phyloP scores from a whole-genome alignment of 108 stramenopile species.

The Schizochytrium sp. region DNA sequence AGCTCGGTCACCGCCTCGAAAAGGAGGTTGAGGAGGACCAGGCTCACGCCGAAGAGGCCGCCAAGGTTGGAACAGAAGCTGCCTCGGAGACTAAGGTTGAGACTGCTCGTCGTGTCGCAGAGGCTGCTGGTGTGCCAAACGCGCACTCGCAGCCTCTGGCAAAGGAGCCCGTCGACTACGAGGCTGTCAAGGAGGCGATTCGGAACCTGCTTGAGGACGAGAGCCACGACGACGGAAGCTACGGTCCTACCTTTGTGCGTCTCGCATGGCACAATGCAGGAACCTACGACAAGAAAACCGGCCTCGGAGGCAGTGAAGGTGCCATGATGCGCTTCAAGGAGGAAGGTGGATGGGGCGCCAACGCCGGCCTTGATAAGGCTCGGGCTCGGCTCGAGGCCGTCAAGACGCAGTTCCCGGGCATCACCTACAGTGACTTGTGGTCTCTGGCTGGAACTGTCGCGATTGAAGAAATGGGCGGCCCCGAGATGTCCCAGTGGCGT shows the following conservation, averaged over 20 bases:
- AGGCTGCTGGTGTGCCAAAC: slow-evolving; percentile 30
- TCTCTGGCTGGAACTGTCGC: slow-evolving; percentile 77
- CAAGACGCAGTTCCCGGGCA: slow-evolving; percentile 76
- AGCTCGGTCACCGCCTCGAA: slow-evolving; percentile 30
- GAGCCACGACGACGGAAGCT: slow-evolving; percentile 75
- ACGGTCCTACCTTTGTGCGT: slow-evolving; percentile 87
- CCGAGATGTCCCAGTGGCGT: slow-evolving; percentile 78
- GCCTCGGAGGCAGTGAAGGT: slow-evolving; percentile 89
- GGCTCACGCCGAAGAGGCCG: neutral
- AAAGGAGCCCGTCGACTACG: slow-evolving; percentile 33
- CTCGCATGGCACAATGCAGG: slow-evolving; percentile 97
- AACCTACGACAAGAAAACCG: slow-evolving; percentile 80
- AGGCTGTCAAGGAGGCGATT: slow-evolving; percentile 70
- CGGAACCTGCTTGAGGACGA: slow-evolving; percentile 70
- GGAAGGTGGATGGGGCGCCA: slow-evolving; percentile 75
- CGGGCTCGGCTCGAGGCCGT: slow-evolving; percentile 69
- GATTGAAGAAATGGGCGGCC: slow-evolving; percentile 79
- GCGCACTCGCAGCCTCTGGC: neutral
- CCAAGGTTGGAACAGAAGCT: neutral
- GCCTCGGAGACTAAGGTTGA: neutral
- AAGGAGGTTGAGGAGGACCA: slow-evolving; percentile 1
- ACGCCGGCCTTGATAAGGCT: slow-evolving; percentile 63
- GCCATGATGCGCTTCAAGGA: slow-evolving; percentile 92
- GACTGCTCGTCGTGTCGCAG: neutral
- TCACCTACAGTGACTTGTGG: slow-evolving; percentile 75